Evolutionary conservation across 306 rosid genomes (phyloP), one percentile per base, ranked within the genome.

Genomic region (Sechiopsis laciniata): DNA sequence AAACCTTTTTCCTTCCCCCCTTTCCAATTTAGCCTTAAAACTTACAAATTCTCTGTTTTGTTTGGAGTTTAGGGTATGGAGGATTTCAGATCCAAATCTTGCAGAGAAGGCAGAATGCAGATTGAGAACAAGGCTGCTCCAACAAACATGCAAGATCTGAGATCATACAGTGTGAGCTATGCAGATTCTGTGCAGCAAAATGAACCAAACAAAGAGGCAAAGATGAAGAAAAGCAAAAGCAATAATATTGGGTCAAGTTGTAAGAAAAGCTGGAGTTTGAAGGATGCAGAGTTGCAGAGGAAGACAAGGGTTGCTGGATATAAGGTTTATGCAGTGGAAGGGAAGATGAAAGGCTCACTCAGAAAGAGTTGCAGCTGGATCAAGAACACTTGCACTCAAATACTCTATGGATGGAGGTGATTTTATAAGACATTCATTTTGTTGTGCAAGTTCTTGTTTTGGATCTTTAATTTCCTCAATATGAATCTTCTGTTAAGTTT

Each of bases 231-330:
- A 79, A 85, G 71, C 76, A 87, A 89, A 72, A 84, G 71, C 78
- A 85, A 8, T 2, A 19, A 19, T 19, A 6, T 75, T 15, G 83
- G 83, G 35, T 74, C 86, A 3, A 26, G 75, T 35, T 86, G 96
- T 9, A 90, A 83, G 73, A 84, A 6, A 9, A 9, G 54, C 71
- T 90, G 98, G 98, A 85, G 87, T 74, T 87, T 90, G 11, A 79
- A 32, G 82, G 98, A 92, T 9, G 91, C 96, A 15, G 96, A 92
- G 40, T 78, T 92, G 87, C 96, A 88, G 75, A 92, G 98, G 83
- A 92, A 92, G 82, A 92, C 87, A 68, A 85, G 98, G 64, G 91
- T 92, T 24, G 98, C 93, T 63, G 88, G 98, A 1, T 92, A 92
- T 67, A 92, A 90, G 76, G 84, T 89, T 15, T 92, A 92, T 69